A percentile compares a stretch with the other conserved stretches of the same genome.
Conservation (phyloP, 2,329 filamentous ascomycete species). For the Hypoxylon sp. region DNA sequence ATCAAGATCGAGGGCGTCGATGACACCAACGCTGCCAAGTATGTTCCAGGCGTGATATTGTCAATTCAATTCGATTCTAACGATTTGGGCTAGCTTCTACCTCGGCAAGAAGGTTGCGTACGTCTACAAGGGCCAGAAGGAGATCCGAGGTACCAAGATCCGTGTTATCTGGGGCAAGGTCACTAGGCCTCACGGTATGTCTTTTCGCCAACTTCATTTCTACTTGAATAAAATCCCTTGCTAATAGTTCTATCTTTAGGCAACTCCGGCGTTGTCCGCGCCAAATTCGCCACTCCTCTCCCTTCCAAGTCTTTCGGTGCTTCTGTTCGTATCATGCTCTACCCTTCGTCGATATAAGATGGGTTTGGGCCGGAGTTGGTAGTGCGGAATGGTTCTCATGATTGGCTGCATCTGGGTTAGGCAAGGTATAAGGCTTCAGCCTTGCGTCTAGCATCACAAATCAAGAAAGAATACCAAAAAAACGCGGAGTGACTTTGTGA, state of each 20-base stretch:
- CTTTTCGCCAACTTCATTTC: not conserved
- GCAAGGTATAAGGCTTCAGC: constrained; percentile 65
- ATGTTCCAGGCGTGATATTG: constrained; percentile 58
- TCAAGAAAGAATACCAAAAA: constrained; percentile 56
- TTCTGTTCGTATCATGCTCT: constrained; percentile 96
- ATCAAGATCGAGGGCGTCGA: constrained; percentile 99
- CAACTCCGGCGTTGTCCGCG: constrained; percentile 98
- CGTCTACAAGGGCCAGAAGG: constrained; percentile 96
- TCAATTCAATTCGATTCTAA: constrained; percentile 42
- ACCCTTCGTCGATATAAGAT: constrained; percentile 96
- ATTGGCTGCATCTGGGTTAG: constrained; percentile 63
- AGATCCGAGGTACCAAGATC: constrained; percentile 98
- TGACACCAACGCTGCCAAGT: constrained; percentile 88
- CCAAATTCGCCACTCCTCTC: constrained; percentile 96
- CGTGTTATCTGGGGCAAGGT: constrained; percentile 99
- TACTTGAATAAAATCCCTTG: constrained; percentile 1
- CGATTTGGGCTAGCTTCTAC: constrained; percentile 79
- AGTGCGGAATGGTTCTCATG: constrained; percentile 72
- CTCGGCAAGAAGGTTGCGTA: constrained; percentile 98
- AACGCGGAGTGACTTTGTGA: constrained; percentile 46
- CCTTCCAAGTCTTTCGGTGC: constrained; percentile 97
- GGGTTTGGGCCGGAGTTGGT: constrained; percentile 72
- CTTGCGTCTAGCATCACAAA: constrained; percentile 58
- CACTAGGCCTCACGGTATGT: constrained; percentile 90
- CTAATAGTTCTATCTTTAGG: constrained; percentile 65